phyloP scores from a whole-genome alignment of 257 asterid species.

The Plantago major region DNA sequence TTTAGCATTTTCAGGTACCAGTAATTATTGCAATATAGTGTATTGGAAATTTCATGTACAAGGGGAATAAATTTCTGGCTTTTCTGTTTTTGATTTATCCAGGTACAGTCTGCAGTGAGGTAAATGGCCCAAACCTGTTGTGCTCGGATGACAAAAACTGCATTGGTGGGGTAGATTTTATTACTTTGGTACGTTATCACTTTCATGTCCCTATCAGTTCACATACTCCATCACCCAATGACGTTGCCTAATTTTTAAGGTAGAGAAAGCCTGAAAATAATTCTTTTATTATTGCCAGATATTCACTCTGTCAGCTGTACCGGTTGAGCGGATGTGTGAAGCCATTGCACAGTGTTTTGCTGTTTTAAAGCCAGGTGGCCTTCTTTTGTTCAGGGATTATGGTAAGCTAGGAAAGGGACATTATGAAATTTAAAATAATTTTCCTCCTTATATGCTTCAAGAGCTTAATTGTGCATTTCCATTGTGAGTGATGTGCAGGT shows the following conservation, averaged over 20 bases:
- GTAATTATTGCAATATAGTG: constrained; percentile 8
- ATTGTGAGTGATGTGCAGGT: constrained; percentile 39
- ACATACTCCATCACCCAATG: not conserved
- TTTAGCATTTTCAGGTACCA: constrained; percentile 36
- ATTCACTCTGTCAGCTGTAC: constrained; percentile 87
- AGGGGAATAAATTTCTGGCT: not conserved
- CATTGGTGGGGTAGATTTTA: constrained; percentile 74
- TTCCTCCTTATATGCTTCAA: constrained; percentile 8
- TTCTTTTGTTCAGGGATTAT: constrained; percentile 81
- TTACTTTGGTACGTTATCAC: constrained; percentile 59
- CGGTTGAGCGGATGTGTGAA: constrained; percentile 57
- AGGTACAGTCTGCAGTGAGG: constrained; percentile 29
- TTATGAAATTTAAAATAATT: constrained; percentile 14
- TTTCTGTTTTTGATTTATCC: constrained; percentile 19
- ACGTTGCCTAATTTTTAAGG: not conserved
- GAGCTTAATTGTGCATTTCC: too few species aligned
- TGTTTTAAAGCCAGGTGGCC: constrained; percentile 84
- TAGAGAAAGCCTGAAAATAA: constrained; percentile 17
- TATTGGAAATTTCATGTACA: constrained; percentile 2
- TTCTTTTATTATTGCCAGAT: constrained; percentile 46
- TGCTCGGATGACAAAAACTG: constrained; percentile 42
- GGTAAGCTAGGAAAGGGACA: constrained; percentile 43
- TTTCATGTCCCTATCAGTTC: constrained; percentile 10
- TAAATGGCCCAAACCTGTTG: constrained; percentile 14
- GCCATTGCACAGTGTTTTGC: constrained; percentile 66